Evolutionary conservation across 208 protist species (phyloP).

Genomic region (Trypanosoma avium): DNA sequence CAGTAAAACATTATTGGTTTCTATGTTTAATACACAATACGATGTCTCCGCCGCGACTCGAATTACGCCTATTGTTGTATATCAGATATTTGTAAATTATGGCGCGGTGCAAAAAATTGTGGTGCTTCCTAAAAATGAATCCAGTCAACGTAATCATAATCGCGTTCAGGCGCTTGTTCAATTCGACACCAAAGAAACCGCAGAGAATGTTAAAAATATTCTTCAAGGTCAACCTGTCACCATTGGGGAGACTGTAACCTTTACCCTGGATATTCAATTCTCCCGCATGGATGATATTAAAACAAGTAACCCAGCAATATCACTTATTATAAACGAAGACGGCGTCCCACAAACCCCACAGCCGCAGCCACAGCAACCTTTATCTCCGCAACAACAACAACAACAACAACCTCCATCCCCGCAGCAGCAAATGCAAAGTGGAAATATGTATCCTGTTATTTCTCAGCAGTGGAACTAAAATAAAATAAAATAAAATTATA

Average conservation of each 20-base stretch:
- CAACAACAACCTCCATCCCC: conserved; percentile 15
- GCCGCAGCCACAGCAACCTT: background rate
- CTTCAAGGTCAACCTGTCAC: conserved; percentile 91
- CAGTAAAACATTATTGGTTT: conserved; percentile 87
- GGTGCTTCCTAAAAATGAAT: conserved; percentile 91
- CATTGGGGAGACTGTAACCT: conserved; percentile 83
- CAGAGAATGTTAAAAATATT: conserved; percentile 88
- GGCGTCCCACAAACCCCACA: conserved; percentile 56
- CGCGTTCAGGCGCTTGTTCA: conserved; percentile 91
- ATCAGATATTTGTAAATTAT: conserved; percentile 90
- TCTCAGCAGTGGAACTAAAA: conserved; percentile 40
- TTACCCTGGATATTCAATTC: conserved; percentile 93
- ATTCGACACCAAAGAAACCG: conserved; percentile 74
- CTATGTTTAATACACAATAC: conserved; percentile 93
- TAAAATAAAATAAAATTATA: background rate
- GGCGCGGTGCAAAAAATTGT: conserved; percentile 88
- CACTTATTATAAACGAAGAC: conserved; percentile 75
- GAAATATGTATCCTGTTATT: conserved; percentile 37
- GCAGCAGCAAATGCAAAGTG: conserved; percentile 26
- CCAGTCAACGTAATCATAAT: conserved; percentile 88
- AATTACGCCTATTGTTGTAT: conserved; percentile 90
- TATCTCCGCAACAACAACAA: conserved; percentile 11
- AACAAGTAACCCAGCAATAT: conserved; percentile 79
- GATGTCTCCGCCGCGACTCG: conserved; percentile 81
- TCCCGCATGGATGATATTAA: conserved; percentile 91